A percentile compares a stretch with the other conserved stretches of the same genome.
Evolutionary conservation across 306 rosid species (phyloP).

Genomic region (Rosa lucieae): DNA sequence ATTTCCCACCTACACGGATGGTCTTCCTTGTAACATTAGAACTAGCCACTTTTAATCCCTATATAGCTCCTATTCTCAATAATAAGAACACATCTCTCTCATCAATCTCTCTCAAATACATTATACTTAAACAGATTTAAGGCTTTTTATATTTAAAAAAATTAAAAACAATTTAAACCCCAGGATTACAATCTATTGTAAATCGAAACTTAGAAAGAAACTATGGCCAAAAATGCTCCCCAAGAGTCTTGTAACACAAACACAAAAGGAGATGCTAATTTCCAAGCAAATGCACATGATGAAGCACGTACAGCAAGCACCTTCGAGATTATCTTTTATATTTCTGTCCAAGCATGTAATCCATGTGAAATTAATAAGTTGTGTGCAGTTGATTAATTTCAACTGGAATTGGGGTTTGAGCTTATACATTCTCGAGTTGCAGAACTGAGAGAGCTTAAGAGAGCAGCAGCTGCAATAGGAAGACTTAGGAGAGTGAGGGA

Average conservation of each 20-base stretch:
- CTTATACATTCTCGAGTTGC: neutral
- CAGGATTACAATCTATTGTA: neutral
- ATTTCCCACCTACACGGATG: no score
- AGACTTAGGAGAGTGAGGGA: neutral
- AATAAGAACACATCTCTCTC: no score
- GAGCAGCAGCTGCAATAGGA: neutral
- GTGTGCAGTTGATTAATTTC: neutral
- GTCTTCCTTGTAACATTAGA: no score
- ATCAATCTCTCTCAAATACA: no score
- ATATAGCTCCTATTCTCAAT: no score
- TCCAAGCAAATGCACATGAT: constrained; percentile 52
- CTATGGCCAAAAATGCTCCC: constrained; percentile 2
- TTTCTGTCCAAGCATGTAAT: constrained; percentile 1
- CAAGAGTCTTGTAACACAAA: constrained; percentile 2
- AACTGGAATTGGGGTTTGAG: constrained; percentile 9
- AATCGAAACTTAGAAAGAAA: neutral
- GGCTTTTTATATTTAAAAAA: neutral
- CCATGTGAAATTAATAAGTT: neutral
- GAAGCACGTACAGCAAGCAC: constrained; percentile 24
- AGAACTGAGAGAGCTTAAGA: constrained; percentile 1
- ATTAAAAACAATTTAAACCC: neutral
- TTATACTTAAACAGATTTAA: no score
- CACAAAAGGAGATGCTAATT: constrained; percentile 24
- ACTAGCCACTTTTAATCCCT: no score
- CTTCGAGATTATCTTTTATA: neutral